Conservation (phyloP, 768 basidiomycete species). For the Trametes punicea region DNA sequence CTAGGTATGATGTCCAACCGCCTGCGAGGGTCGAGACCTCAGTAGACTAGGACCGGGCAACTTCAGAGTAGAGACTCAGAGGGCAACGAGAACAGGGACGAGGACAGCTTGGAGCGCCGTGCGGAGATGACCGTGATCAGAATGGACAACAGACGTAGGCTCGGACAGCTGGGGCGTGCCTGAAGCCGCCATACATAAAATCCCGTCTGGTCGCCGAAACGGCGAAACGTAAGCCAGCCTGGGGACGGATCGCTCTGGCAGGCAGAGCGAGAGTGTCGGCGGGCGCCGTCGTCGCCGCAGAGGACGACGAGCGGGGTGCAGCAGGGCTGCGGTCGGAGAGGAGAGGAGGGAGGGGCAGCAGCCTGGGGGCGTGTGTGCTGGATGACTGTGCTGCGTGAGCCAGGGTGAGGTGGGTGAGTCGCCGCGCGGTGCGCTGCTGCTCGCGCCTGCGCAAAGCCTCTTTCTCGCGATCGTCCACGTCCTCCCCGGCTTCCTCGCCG, state of each 20-base stretch:
- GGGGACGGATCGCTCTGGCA: too few relatives aligned
- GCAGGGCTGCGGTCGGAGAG: background rate
- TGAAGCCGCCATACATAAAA: conserved; percentile 2
- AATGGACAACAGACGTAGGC: background rate
- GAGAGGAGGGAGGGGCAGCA: background rate
- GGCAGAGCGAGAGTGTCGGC: too few relatives aligned
- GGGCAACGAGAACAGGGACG: background rate
- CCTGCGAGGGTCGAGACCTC: too few relatives aligned
- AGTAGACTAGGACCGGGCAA: too few relatives aligned
- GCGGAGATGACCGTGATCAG: conserved; percentile 5
- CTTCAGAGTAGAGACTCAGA: too few relatives aligned
- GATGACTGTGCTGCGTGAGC: background rate
- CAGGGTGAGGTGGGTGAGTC: background rate
- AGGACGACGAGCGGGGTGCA: background rate
- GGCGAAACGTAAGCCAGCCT: background rate
- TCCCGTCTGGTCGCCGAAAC: background rate
- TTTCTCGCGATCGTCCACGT: conserved; percentile 10
- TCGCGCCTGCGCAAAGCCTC: conserved; percentile 6
- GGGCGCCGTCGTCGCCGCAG: background rate
- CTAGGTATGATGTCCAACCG: too few relatives aligned
- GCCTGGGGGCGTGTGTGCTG: background rate
- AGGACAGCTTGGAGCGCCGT: background rate
- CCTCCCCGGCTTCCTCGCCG: background rate
- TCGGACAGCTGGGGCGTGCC: background rate
- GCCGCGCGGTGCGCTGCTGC: background rate